Conservation (phyloP, 306 rosid species). For the Citrullus mucosospermus region DNA sequence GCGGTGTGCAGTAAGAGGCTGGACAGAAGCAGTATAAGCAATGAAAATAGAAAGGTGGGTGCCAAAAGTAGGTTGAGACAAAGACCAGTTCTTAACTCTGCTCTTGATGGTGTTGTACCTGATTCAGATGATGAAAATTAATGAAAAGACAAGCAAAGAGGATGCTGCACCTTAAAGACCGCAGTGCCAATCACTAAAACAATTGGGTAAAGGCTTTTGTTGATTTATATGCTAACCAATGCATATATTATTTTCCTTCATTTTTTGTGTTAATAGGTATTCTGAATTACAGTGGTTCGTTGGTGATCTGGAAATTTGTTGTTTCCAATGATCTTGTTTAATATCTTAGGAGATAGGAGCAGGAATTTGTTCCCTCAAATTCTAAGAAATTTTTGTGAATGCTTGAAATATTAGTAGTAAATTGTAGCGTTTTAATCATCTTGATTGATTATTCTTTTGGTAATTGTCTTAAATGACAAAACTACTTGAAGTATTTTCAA, state of each 20-base stretch:
- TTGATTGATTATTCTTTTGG: not conserved
- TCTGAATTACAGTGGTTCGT: conserved; percentile 7
- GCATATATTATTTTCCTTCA: not conserved
- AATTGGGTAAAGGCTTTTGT: not conserved
- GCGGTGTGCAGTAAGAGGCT: not conserved
- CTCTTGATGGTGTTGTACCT: conserved; percentile 29
- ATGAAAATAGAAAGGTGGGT: conserved; percentile 34
- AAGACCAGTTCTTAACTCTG: conserved; percentile 67
- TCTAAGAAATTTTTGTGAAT: not conserved
- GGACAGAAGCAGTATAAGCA: conserved; percentile 22
- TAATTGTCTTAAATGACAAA: no score
- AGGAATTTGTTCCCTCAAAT: not conserved
- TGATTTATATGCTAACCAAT: conserved; percentile 1
- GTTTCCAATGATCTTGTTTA: not conserved
- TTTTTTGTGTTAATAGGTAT: conserved; percentile 3
- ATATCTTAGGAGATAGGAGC: not conserved
- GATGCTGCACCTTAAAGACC: not conserved
- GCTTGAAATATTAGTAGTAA: not conserved
- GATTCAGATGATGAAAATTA: conserved; percentile 32
- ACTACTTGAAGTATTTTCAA: no score
- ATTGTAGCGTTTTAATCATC: not conserved
- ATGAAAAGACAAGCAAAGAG: not conserved
- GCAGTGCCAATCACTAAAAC: not conserved
- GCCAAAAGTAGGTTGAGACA: conserved; percentile 63
- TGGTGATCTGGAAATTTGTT: not conserved